Evolutionary conservation across 1,139 yeast species (phyloP).

Genomic region (Zygoascus meyerae): DNA sequence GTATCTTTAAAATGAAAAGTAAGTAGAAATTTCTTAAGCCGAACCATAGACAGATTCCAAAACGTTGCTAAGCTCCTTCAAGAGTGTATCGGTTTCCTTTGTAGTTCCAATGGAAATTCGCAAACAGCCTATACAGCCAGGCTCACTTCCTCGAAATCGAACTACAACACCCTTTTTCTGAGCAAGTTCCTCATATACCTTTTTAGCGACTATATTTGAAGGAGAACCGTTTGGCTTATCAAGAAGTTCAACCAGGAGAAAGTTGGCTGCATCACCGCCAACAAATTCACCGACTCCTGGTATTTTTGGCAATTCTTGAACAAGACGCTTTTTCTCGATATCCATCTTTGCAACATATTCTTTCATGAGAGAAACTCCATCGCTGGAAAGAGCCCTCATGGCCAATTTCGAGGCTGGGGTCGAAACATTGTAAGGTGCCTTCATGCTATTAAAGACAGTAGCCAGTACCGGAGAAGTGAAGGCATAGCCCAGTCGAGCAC

Average conservation of each 20-base stretch:
- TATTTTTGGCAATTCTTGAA: slow-evolving; percentile 47
- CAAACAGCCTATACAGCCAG: slow-evolving; percentile 81
- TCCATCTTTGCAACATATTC: slow-evolving; percentile 45
- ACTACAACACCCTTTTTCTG: slow-evolving; percentile 70
- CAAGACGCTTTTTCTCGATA: slow-evolving; percentile 50
- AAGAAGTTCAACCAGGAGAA: slow-evolving; percentile 65
- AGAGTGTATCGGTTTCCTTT: slow-evolving; percentile 58
- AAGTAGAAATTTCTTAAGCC: slow-evolving; percentile 17
- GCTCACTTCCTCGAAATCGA: slow-evolving; percentile 83
- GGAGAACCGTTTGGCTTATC: slow-evolving; percentile 54
- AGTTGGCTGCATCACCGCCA: slow-evolving; percentile 89
- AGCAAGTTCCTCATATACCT: slow-evolving; percentile 66
- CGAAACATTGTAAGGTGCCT: slow-evolving; percentile 93
- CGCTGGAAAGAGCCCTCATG: slow-evolving; percentile 56
- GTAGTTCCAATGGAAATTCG: slow-evolving; percentile 83
- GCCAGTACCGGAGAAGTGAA: slow-evolving; percentile 59
- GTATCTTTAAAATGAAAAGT: not conserved
- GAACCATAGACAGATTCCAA: slow-evolving; percentile 33
- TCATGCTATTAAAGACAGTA: slow-evolving; percentile 71
- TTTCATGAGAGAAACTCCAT: slow-evolving; percentile 58
- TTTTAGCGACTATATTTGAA: slow-evolving; percentile 60
- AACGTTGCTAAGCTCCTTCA: slow-evolving; percentile 45
- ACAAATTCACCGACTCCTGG: slow-evolving; percentile 64
- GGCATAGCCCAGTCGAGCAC: slow-evolving; percentile 81
- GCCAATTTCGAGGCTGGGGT: slow-evolving; percentile 76